Percentiles rank a stretch among this genome's conserved stretches.
Evolutionary conservation across 2,329 filamentous ascomycete species (phyloP).

Genomic region (Bipolaris gigantea): DNA sequence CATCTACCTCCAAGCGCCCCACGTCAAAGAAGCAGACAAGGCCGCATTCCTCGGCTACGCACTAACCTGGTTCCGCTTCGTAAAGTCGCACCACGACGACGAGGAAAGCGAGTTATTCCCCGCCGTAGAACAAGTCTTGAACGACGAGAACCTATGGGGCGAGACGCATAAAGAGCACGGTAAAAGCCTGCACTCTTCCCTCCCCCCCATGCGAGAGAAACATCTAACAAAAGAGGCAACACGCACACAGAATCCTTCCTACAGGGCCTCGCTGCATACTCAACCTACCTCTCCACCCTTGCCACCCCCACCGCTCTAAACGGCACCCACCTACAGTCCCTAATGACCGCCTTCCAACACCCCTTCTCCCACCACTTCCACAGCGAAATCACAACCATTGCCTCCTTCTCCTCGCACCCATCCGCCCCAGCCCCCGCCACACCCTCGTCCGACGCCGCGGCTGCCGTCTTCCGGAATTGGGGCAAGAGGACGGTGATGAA

Average conservation of each 20-base stretch:
- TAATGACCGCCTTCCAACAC: constrained; percentile 36
- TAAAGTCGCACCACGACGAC: constrained; percentile 44
- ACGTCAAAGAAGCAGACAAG: constrained; percentile 36
- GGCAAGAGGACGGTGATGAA: constrained; percentile 66
- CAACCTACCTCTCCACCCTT: constrained; percentile 26
- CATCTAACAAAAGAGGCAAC: too few relatives aligned
- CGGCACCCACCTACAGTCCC: constrained; percentile 23
- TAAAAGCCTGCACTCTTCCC: constrained; percentile 9
- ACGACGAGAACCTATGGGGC: constrained; percentile 32
- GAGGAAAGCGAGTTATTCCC: constrained; percentile 44
- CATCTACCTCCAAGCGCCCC: constrained; percentile 45
- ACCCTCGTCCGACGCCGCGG: constrained; percentile 50
- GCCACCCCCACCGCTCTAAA: constrained; percentile 25
- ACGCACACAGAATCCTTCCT: constrained; percentile 32
- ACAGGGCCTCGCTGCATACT: constrained; percentile 26
- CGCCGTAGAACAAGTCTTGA: constrained; percentile 35
- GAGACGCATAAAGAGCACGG: constrained; percentile 42
- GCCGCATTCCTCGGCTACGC: constrained; percentile 43
- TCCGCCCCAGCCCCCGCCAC: constrained; percentile 53
- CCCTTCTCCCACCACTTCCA: constrained; percentile 40
- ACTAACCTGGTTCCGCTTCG: constrained; percentile 39
- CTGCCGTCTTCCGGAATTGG: constrained; percentile 60
- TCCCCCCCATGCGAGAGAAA: not conserved
- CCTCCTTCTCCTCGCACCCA: constrained; percentile 50
- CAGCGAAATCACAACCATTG: constrained; percentile 39